These are phyloP conservation scores for Mucor racemosus DNA, from an alignment of 371 early-diverging fungal genomes.

Conservation along the genomic window DNA sequence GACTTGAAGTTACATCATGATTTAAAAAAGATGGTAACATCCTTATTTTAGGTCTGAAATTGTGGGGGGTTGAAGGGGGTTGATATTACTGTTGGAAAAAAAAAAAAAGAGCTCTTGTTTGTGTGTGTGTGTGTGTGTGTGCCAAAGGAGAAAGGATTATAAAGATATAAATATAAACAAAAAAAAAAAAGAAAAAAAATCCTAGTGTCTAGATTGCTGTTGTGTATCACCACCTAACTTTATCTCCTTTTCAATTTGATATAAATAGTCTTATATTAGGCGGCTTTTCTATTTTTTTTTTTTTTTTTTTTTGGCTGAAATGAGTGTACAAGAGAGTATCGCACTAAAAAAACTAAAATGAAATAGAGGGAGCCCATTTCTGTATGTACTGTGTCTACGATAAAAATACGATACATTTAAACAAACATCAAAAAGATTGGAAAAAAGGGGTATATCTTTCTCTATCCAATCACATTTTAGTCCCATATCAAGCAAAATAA, in stretches of 20 bases:
- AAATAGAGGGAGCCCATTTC: background rate
- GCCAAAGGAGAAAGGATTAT: background rate
- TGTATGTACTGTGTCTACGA: background rate
- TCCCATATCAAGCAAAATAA: background rate
- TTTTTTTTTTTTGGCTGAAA: background rate
- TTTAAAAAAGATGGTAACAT: slow-evolving; percentile 36
- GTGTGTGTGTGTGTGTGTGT: too few species aligned
- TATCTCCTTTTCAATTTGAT: background rate
- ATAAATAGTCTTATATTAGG: background rate
- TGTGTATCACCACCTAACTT: background rate
- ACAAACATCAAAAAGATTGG: background rate
- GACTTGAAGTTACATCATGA: slow-evolving; percentile 25
- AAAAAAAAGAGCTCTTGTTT: too few species aligned
- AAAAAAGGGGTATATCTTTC: background rate
- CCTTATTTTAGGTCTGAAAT: slow-evolving; percentile 10
- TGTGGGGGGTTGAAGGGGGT: slow-evolving; percentile 6
- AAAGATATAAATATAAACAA: background rate
- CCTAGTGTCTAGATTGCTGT: slow-evolving; percentile 3
- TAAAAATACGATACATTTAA: background rate
- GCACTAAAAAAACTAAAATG: background rate
- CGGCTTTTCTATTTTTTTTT: background rate
- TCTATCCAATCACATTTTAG: background rate
- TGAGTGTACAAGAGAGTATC: background rate
- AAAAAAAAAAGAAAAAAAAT: background rate
- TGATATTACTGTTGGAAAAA: background rate